Evolutionary conservation across 306 rosid species (phyloP).

Genomic region (Cicer arietinum): DNA sequence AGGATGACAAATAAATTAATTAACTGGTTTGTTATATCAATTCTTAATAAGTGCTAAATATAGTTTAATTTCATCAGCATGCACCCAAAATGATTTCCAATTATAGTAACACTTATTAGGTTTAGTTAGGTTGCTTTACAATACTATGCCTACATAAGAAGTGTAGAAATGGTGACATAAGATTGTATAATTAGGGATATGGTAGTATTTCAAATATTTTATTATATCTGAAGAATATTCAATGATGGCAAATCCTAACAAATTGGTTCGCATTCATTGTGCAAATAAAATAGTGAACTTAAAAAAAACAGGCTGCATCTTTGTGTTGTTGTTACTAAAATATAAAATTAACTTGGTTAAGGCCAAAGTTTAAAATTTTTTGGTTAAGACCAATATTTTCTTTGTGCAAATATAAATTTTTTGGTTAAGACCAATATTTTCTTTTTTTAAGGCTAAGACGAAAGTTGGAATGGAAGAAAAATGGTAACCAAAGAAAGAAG

Average conservation of each 20-base stretch:
- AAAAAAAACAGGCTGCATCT: constrained; percentile 25
- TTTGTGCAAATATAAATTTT: too few species aligned
- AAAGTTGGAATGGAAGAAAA: constrained; percentile 11
- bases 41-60: constrained; percentile 13
- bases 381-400: too few species aligned
- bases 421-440: not conserved
- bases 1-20: constrained; percentile 31
- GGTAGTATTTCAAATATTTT: not conserved
- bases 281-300: not conserved
- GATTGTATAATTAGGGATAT: constrained; percentile 4
- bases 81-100: constrained; percentile 25
- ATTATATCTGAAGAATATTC: constrained; percentile 4
- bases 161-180: constrained; percentile 5
- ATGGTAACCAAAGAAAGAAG: constrained; percentile 12
- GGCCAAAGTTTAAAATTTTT: too few species aligned
- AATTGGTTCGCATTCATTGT: constrained; percentile 10
- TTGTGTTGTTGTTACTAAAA: not conserved
- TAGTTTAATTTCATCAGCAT: constrained; percentile 18
- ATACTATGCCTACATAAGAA: not conserved
- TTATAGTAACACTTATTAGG: constrained; percentile 29
- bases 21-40: not conserved
- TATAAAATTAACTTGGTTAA: constrained; percentile 12
- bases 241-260: constrained; percentile 33
- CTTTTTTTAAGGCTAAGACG: not conserved
- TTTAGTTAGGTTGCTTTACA: constrained; percentile 24